Evolutionary conservation across 306 rosid genomes (phyloP), one percentile per base, ranked within the genome.

Genomic region (Cotoneaster glaucophyllus): DNA sequence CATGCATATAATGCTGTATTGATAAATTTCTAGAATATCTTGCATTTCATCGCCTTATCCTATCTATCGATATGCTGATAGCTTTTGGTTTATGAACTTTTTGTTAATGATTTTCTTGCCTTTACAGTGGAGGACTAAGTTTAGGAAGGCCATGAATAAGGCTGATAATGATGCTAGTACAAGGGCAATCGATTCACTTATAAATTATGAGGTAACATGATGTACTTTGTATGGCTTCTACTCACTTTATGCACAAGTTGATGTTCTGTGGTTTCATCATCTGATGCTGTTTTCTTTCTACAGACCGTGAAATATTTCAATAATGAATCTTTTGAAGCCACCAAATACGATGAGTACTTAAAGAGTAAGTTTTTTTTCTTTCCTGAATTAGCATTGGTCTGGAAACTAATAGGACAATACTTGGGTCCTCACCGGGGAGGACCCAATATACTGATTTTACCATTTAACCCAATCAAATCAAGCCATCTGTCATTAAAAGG

Each of bases 281-380:
- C 57, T 81, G 54, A 54, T 18, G 6, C 64, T 41, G 39, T 58
- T 70, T 31, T 76, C 37, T 17, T 45, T 73, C 83, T 28, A 26
- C 89, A 95, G 99, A 95, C 99, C 4, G 99, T 95, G 74, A 95
- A 92, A 82, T 95, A 90, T 84, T 95, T 95, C 85, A 92, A 95
- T 71, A 95, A 95, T 74, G 99, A 95, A 95, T 86, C 32, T 11
- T 88, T 45, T 85, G 99, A 95, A 89, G 90, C 83, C 80, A 86
- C 79, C 48, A 84, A 89, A 69, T 95, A 90, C 78, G 97, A 90
- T 48, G 85, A 84, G 81, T 92, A 82, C 86, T 87, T 90, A 76
- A 85, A 88, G 84, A 90, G 97, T 95, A 92, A 95, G 99, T 88
- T 75, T 31, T 31, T 80, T 44, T 28, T 15, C 14, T 78, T 59